A percentile compares a stretch with the other conserved stretches of the same genome.
phyloP scores from a whole-genome alignment of 2,329 filamentous ascomycete genomes.

The Metarhizium guizhouense region DNA sequence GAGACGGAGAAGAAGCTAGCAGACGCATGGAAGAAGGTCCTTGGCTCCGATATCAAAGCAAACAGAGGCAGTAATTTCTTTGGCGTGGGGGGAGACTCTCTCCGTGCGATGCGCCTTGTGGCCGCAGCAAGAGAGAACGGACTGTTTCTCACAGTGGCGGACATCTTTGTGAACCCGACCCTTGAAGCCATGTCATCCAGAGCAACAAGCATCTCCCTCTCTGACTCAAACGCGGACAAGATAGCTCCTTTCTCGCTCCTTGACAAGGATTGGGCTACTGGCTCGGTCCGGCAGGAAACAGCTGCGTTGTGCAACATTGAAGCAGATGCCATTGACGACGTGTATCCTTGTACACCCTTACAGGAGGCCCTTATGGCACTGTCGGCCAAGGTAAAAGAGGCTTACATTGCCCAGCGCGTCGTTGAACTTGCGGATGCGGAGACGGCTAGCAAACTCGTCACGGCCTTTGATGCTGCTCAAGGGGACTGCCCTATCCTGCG shows the following conservation, averaged over 20 bases:
- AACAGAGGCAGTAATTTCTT: slow-evolving; percentile 1
- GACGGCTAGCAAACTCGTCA: slow-evolving; percentile 21
- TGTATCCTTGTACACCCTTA: slow-evolving; percentile 14
- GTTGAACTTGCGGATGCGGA: slow-evolving; percentile 27
- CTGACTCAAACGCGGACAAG: neutral
- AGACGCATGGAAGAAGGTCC: neutral
- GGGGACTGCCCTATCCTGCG: slow-evolving; percentile 33
- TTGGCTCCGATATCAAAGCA: neutral
- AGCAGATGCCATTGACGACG: slow-evolving; percentile 9
- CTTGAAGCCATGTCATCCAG: neutral
- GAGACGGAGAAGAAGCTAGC: neutral
- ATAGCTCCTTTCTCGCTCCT: slow-evolving; percentile 1
- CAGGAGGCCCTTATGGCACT: slow-evolving; percentile 20
- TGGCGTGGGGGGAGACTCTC: slow-evolving; percentile 1
- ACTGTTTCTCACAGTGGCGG: neutral
- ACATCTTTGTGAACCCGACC: neutral
- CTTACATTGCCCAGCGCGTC: slow-evolving; percentile 43
- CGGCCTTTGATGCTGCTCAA: slow-evolving; percentile 32
- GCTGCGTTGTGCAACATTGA: slow-evolving; percentile 8
- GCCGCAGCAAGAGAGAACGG: neutral
- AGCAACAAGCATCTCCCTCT: neutral
- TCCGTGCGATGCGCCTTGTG: slow-evolving; percentile 3
- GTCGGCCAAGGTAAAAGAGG: slow-evolving; percentile 39
- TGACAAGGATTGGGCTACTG: neutral
- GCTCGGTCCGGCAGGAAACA: neutral